Percentiles rank a stretch among this genome's conserved stretches.
These are phyloP conservation scores for Lepidium didymum DNA, from an alignment of 345 rosid species.

Conservation along the genomic window DNA sequence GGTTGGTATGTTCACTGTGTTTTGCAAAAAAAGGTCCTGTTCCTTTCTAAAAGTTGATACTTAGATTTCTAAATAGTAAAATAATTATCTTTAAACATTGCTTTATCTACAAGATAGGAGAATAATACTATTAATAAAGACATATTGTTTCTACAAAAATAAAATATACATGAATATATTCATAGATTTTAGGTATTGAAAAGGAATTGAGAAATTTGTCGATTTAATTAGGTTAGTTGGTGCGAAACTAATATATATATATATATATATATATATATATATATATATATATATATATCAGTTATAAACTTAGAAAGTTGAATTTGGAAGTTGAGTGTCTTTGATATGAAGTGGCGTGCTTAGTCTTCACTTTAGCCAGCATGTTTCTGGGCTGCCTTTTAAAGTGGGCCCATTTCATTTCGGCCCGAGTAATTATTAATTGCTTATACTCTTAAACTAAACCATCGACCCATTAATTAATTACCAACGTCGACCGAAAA, in stretches of 20 bases:
- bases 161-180: background rate
- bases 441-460: background rate
- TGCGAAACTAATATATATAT: constrained; percentile 4
- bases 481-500: background rate
- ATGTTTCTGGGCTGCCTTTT: constrained; percentile 24
- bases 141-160: background rate
- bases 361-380: constrained; percentile 29
- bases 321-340: constrained; percentile 15
- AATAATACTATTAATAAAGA: background rate
- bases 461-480: background rate
- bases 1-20: constrained; percentile 25
- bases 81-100: background rate
- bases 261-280: too few species aligned
- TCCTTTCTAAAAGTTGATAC: constrained; percentile 21
- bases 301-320: background rate
- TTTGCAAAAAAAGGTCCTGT: constrained; percentile 14
- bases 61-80: background rate
- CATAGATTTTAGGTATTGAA: background rate
- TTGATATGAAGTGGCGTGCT: constrained; percentile 8
- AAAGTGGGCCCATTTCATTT: constrained; percentile 12
- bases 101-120: background rate
- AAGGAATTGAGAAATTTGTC: background rate
- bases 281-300: too few species aligned
- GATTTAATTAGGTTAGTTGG: background rate
- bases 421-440: constrained; percentile 2